A percentile compares a stretch with the other conserved stretches of the same genome.
Evolutionary conservation across 2,329 filamentous ascomycete genomes (phyloP).

Genomic region (Coleophoma eucalyptorum): DNA sequence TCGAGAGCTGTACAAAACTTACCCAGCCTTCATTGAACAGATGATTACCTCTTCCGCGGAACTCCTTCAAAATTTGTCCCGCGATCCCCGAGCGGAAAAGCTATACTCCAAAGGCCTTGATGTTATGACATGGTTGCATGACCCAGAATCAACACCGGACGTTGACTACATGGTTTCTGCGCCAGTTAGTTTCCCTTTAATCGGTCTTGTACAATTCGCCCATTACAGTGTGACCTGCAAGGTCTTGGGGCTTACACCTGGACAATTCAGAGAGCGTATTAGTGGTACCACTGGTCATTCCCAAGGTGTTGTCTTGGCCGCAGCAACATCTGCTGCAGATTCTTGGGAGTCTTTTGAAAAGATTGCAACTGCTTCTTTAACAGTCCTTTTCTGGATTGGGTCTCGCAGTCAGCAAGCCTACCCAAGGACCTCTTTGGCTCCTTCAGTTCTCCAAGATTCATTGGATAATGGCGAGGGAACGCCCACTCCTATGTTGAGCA

Average conservation of each 20-base stretch:
- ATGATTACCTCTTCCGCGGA: conserved; percentile 79
- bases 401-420: conserved; percentile 96
- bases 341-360: conserved; percentile 91
- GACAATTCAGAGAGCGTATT: conserved; percentile 79
- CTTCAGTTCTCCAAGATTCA: conserved; percentile 87
- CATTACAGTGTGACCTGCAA: conserved; percentile 96
- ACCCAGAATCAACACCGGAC: conserved; percentile 86
- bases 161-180: conserved; percentile 92
- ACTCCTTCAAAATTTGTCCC: conserved; percentile 79
- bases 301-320: conserved; percentile 91
- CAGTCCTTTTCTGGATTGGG: conserved; percentile 98
- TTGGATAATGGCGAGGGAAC: conserved; percentile 91
- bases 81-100: conserved; percentile 85
- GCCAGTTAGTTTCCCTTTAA: conserved; percentile 92
- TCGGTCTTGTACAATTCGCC: conserved; percentile 91
- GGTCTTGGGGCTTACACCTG: conserved; percentile 83
- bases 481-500: conserved; percentile 96
- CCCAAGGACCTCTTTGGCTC: conserved; percentile 88
- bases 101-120: conserved; percentile 97
- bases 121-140: conserved; percentile 87
- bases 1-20: conserved; percentile 84
- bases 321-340: conserved; percentile 83
- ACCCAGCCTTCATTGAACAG: conserved; percentile 85
- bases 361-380: conserved; percentile 75
- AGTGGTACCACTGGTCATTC: conserved; percentile 93